Evolutionary conservation across 768 basidiomycete species (phyloP).

Genomic region (Termitomyces sp.): DNA sequence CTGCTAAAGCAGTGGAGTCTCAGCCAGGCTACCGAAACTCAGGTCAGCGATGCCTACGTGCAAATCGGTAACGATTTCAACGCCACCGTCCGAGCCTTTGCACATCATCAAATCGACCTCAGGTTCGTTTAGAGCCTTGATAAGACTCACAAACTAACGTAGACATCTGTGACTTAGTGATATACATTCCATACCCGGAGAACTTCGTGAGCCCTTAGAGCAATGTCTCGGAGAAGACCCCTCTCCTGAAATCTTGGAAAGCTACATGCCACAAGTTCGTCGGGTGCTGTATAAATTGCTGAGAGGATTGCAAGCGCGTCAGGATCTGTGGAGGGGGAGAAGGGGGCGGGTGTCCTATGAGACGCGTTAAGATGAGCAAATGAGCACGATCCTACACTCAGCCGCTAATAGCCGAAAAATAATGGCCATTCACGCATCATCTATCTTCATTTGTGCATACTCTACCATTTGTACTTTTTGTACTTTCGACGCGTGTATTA

Average conservation of each 20-base stretch:
- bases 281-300: constrained; percentile 78
- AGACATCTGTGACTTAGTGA: constrained; percentile 36
- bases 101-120: constrained; percentile 66
- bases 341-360: constrained; percentile 6
- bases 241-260: constrained; percentile 61
- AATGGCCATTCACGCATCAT: neutral
- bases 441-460: neutral
- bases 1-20: constrained; percentile 64
- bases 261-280: constrained; percentile 78
- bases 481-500: neutral
- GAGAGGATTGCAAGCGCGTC: constrained; percentile 77
- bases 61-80: constrained; percentile 89
- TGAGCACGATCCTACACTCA: neutral
- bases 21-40: constrained; percentile 49
- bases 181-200: constrained; percentile 54
- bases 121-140: constrained; percentile 29
- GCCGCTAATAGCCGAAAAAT: neutral
- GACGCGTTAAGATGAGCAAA: neutral
- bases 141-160: neutral
- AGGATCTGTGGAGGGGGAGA: constrained; percentile 39
- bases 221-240: constrained; percentile 72
- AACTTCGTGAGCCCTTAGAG: constrained; percentile 64
- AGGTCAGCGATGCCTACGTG: constrained; percentile 90
- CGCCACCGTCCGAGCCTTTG: constrained; percentile 69
- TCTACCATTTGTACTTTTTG: neutral